Evolutionary conservation across 2,329 filamentous ascomycete species (phyloP), one percentile per base, ranked within the genome.

Genomic region (Dothideomycetes sp.): DNA sequence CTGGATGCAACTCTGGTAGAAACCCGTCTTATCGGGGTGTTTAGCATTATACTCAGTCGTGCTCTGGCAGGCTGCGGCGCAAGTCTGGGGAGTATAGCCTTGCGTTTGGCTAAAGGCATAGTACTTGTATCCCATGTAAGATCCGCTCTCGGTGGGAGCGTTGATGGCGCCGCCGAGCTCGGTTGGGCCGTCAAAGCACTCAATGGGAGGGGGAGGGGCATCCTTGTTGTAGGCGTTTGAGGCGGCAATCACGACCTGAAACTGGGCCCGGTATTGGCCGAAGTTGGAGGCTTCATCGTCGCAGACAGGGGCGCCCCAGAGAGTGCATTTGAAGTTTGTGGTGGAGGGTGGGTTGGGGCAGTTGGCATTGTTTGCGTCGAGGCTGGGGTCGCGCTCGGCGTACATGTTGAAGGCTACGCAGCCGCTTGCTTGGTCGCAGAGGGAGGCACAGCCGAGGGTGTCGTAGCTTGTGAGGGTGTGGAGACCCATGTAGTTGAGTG

Each of bases 241-340:
- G 18, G 58, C 64, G 11, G 62, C 55, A 34, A 67, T 62, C 24
- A 61, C 58, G 22, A 66, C 58, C 12, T 56, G 48, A 56, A 67
- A 56, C 11, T 49, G 31, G 17, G 44, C 45, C 4, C 57, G 53
- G 40, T 44, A 55, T 46, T 61, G 51, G 19, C 59, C 60, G 3
- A 29, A 34, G 46, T 63, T 63, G 16, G 37, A 54, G 4, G 58
- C 59, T 5, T 52, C 55, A 1, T 39, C 45, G 3, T 45, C 38
- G 15, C 42, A 41, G 35, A 61, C 43, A 5, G 45, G 43, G 4
- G 52, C 49, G 12, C 60, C 60, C 51, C 56, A 62, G 16, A 57
- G 47, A 1, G 55, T 51, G 44, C 61, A 63, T 44, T 61, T 60
- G 43, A 46, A 44, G 38, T 53, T 56, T 24, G 53, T 56, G 12